These are phyloP conservation scores for Panus rudis DNA, from an alignment of 768 basidiomycete species.

Conservation along the genomic window DNA sequence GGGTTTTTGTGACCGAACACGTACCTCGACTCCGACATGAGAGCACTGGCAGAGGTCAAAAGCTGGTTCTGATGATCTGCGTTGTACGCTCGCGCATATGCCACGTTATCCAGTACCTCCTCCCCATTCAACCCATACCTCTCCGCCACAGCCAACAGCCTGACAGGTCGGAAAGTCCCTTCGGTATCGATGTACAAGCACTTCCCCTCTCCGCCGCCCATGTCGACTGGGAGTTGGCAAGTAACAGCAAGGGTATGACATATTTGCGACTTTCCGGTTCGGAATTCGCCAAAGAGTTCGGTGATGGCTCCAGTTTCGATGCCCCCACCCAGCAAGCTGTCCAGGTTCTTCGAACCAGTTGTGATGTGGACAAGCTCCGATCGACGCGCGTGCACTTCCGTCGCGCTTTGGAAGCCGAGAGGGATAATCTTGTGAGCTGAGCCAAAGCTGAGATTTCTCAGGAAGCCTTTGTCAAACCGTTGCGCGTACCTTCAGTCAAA, in stretches of 20 bases:
- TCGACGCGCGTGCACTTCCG: conserved; percentile 91
- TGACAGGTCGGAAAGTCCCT: conserved; percentile 96
- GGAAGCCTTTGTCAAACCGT: conserved; percentile 1
- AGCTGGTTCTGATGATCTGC: conserved; percentile 94
- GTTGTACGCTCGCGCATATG: conserved; percentile 97
- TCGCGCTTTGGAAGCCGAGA: conserved; percentile 96
- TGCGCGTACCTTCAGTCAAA: conserved; percentile 67
- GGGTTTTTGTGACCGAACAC: conserved; percentile 13
- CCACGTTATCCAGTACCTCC: conserved; percentile 96
- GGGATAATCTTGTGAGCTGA: conserved; percentile 93
- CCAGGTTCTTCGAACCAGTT: conserved; percentile 92
- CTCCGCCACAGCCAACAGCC: conserved; percentile 91
- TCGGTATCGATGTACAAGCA: conserved; percentile 99
- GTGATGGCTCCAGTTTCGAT: conserved; percentile 99
- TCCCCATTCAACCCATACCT: conserved; percentile 96
- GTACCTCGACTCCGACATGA: conserved; percentile 98
- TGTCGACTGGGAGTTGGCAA: conserved; percentile 92
- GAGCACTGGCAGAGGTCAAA: conserved; percentile 87
- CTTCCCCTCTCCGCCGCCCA: conserved; percentile 99
- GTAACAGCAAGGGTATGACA: conserved; percentile 98
- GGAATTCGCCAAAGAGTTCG: conserved; percentile 96
- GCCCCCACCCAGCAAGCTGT: conserved; percentile 93
- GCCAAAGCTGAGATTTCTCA: too few relatives aligned
- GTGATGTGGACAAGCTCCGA: conserved; percentile 95
- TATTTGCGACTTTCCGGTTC: conserved; percentile 96